phyloP scores from a whole-genome alignment of 1,284 basidiomycete species.

The Tremellales sp. region DNA sequence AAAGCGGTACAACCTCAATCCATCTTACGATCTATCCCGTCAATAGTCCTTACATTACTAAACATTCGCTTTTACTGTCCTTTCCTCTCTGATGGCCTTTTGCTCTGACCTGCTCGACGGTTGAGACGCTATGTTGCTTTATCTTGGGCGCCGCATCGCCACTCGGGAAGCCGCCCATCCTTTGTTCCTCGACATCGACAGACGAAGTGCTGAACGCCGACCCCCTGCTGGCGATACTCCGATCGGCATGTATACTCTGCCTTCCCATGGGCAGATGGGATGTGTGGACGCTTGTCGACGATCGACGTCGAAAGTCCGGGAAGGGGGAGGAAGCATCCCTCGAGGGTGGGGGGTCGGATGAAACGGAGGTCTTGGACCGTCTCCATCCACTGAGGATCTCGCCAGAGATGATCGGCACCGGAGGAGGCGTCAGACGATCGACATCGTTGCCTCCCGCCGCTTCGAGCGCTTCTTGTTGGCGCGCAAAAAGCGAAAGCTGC shows the following conservation, averaged over 20 bases:
- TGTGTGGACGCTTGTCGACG: no score
- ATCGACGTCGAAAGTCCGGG: no score
- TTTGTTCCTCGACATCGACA: no score
- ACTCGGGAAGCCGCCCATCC: no score
- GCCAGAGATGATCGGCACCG: conserved; percentile 15
- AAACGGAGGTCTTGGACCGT: conserved; percentile 13
- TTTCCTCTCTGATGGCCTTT: conserved; percentile 8
- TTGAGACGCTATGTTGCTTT: no score
- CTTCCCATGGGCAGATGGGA: no score
- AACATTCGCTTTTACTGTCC: conserved; percentile 29
- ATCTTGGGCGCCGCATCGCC: no score
- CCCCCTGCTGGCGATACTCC: conserved; percentile 1
- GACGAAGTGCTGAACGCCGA: conserved; percentile 1
- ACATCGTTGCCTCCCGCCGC: conserved; percentile 9
- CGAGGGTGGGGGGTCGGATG: conserved; percentile 3
- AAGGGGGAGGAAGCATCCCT: no score
- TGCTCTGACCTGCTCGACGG: conserved; percentile 1
- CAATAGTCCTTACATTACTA: conserved; percentile 12
- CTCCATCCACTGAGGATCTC: conserved; percentile 21
- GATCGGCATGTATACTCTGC: conserved; percentile 16
- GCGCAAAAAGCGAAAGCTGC: conserved; percentile 30
- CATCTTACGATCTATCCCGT: no score
- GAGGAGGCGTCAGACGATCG: conserved; percentile 4
- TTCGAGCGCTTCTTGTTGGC: conserved; percentile 27
- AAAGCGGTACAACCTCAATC: no score